Conservation (phyloP, 2,329 filamentous ascomycete genomes). For the Teratosphaeria nubilosa region DNA sequence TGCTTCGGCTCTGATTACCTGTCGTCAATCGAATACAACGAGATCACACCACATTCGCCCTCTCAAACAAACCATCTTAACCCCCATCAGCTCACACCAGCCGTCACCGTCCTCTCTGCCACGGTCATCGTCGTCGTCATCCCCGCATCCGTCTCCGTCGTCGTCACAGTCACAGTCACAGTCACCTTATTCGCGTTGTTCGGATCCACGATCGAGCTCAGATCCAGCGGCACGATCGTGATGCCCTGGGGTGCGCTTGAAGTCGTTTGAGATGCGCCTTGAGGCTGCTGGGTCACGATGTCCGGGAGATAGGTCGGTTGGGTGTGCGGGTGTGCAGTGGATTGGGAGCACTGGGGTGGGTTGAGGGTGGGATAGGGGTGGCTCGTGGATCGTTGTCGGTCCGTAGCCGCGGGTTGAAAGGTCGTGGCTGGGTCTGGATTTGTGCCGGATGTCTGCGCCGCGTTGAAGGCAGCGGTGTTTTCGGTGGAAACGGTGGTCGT, state of each 20-base stretch:
- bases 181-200: no score
- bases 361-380: neutral
- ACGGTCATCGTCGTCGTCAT: slow-evolving; percentile 7
- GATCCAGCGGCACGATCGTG: slow-evolving; percentile 16
- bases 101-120: slow-evolving; percentile 12
- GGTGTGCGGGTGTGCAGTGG: neutral
- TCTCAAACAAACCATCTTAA: no score
- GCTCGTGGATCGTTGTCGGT: neutral
- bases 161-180: slow-evolving; percentile 13
- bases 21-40: no score
- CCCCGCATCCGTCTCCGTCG: slow-evolving; percentile 8
- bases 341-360: neutral
- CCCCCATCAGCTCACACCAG: neutral
- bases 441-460: neutral
- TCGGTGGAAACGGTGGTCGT: neutral
- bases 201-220: slow-evolving; percentile 2
- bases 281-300: slow-evolving; percentile 1
- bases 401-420: neutral
- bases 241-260: slow-evolving; percentile 10
- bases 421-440: neutral
- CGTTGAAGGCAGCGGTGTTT: neutral
- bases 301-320: slow-evolving; percentile 1
- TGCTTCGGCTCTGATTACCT: no score
- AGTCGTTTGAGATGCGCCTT: slow-evolving; percentile 1
- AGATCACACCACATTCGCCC: no score